phyloP scores from a whole-genome alignment of 164 flowering plant species.

The Vitis labrusca region DNA sequence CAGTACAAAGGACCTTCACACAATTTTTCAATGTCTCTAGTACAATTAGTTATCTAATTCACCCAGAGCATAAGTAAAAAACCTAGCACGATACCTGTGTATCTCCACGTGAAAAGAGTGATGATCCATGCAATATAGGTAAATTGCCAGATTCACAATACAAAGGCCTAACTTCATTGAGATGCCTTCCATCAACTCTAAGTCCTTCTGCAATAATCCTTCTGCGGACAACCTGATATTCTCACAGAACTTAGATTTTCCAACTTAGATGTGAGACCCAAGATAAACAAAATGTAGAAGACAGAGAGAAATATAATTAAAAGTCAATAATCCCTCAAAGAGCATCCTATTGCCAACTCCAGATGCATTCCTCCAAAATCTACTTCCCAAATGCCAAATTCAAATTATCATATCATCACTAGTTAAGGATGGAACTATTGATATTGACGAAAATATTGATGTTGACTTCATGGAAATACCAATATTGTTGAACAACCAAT shows the following conservation, averaged over 20 bases:
- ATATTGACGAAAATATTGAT: too few relatives aligned
- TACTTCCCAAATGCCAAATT: background rate
- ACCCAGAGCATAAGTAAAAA: background rate
- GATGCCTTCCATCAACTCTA: constrained; percentile 90
- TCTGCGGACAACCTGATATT: constrained; percentile 73
- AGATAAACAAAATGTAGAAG: background rate
- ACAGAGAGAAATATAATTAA: background rate
- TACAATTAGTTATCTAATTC: background rate
- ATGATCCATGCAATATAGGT: constrained; percentile 83
- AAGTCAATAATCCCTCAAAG: constrained; percentile 1
- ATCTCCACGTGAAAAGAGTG: constrained; percentile 91
- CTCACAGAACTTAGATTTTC: background rate
- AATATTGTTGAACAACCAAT: too few relatives aligned
- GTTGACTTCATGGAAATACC: too few relatives aligned
- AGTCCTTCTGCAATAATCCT: constrained; percentile 72
- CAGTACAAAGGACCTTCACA: constrained; percentile 85
- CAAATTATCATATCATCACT: background rate
- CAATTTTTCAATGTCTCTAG: background rate
- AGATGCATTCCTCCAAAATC: background rate
- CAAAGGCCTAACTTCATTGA: constrained; percentile 89
- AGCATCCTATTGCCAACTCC: background rate
- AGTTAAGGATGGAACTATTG: too few relatives aligned
- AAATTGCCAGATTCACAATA: constrained; percentile 77
- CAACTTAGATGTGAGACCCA: constrained; percentile 7
- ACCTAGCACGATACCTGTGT: constrained; percentile 61